Percentiles rank a stretch among this genome's conserved stretches.
Conservation (phyloP, 2,329 filamentous ascomycete genomes). For the Fusarium euwallaceae region DNA sequence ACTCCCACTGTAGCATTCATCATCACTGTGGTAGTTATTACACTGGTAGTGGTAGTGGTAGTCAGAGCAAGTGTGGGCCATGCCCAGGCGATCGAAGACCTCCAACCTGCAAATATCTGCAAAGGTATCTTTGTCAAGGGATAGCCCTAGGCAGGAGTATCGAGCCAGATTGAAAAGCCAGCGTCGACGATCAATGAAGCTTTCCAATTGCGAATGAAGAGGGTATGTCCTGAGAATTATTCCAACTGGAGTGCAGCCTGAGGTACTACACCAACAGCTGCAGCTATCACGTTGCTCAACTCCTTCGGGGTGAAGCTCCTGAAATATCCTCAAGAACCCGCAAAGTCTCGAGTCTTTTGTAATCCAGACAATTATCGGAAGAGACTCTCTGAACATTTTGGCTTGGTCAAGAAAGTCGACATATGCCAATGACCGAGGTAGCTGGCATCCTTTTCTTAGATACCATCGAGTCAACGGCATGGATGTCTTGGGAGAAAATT, state of each 20-base stretch:
- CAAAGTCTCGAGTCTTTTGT: neutral
- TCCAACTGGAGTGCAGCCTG: neutral
- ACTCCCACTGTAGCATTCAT: neutral
- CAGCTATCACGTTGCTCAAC: neutral
- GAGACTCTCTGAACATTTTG: too few species aligned
- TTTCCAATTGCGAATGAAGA: too few species aligned
- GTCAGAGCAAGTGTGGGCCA: slow-evolving; percentile 8
- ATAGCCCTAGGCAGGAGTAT: neutral
- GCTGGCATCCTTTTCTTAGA: neutral
- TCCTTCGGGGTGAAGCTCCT: neutral
- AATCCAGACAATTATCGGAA: neutral
- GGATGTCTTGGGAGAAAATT: fast-evolving
- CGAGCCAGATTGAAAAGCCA: neutral
- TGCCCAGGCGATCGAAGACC: slow-evolving; percentile 3
- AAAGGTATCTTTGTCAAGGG: neutral
- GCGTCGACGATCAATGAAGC: neutral
- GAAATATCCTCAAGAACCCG: neutral
- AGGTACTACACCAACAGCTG: neutral
- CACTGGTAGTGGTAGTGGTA: neutral
- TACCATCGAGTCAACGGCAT: neutral
- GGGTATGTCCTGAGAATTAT: neutral
- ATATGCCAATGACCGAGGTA: neutral
- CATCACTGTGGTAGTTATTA: neutral
- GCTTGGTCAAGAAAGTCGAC: neutral
- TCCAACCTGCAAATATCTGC: slow-evolving; percentile 3